A percentile compares a stretch with the other conserved stretches of the same genome.
Conservation (phyloP, 2,329 filamentous ascomycete species). For the Ploettnerulaceae sp. region DNA sequence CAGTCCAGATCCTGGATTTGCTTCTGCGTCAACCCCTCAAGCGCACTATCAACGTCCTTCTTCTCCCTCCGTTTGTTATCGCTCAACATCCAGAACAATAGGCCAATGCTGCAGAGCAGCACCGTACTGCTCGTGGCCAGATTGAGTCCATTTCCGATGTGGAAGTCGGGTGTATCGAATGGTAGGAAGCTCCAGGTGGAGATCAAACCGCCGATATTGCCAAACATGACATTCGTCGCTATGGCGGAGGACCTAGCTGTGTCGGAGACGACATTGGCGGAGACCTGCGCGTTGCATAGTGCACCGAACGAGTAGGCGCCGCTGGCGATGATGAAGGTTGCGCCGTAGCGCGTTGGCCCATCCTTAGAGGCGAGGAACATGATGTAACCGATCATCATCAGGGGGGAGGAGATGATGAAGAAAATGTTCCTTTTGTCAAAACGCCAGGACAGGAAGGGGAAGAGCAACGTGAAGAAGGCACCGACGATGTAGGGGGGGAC, state of each 20-base stretch:
- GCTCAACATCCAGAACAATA: conserved; percentile 56
- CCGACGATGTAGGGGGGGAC: conserved; percentile 68
- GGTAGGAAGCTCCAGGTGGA: conserved; percentile 62
- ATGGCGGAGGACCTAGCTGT: conserved; percentile 64
- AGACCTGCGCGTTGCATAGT: conserved; percentile 61
- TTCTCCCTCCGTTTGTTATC: conserved; percentile 56
- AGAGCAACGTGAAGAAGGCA: conserved; percentile 58
- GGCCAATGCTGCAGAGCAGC: conserved; percentile 44
- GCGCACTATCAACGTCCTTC: conserved; percentile 50
- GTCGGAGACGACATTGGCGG: conserved; percentile 67
- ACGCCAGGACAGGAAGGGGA: conserved; percentile 58
- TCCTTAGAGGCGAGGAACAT: conserved; percentile 60
- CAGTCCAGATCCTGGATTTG: conserved; percentile 59
- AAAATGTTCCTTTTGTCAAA: conserved; percentile 56
- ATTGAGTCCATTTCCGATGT: conserved; percentile 68
- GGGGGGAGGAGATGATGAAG: conserved; percentile 53
- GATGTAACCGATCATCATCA: conserved; percentile 65
- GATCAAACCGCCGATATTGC: conserved; percentile 66
- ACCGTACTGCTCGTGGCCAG: conserved; percentile 55
- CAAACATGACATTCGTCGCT: conserved; percentile 64
- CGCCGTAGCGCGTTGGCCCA: conserved; percentile 56
- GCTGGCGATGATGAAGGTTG: conserved; percentile 63
- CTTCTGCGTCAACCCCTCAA: conserved; percentile 47
- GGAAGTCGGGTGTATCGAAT: conserved; percentile 60
- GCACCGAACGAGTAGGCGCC: conserved; percentile 61